Evolutionary conservation across 139 green algal species (phyloP).

Genomic region (Chlamydomonas sphaeroides): DNA sequence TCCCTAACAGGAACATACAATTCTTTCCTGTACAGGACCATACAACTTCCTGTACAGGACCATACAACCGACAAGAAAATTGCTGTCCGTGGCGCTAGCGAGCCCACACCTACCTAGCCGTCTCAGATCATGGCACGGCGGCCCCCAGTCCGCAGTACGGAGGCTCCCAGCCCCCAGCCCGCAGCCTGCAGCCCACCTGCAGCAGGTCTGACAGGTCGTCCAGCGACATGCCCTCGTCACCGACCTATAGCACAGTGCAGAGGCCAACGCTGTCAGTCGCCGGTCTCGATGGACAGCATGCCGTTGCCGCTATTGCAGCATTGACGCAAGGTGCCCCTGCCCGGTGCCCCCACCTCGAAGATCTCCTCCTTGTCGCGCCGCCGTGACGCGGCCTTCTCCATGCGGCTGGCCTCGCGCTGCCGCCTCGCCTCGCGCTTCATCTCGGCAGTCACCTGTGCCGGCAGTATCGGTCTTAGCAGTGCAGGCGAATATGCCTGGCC

Average conservation of each 20-base stretch:
- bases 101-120: no score
- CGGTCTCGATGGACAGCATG: no score
- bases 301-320: no score
- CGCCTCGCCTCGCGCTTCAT: conserved; percentile 69
- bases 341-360: conserved; percentile 80
- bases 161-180: neutral
- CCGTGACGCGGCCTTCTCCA: conserved; percentile 52
- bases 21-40: no score
- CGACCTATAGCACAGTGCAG: conserved; percentile 34
- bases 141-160: neutral
- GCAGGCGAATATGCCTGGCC: neutral
- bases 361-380: conserved; percentile 85
- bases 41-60: no score
- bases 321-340: no score
- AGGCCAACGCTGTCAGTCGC: neutral
- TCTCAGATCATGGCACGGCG: no score
- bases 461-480: neutral
- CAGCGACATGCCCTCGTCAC: conserved; percentile 88
- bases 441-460: conserved; percentile 66
- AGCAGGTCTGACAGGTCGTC: conserved; percentile 83
- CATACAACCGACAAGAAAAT: no score
- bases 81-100: no score
- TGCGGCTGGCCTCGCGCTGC: conserved; percentile 55
- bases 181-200: neutral
- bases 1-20: no score